Percentiles rank a stretch among this genome's conserved stretches.
Conservation (phyloP, 2,329 filamentous ascomycete genomes). For the Sarocladium brachiariae region DNA sequence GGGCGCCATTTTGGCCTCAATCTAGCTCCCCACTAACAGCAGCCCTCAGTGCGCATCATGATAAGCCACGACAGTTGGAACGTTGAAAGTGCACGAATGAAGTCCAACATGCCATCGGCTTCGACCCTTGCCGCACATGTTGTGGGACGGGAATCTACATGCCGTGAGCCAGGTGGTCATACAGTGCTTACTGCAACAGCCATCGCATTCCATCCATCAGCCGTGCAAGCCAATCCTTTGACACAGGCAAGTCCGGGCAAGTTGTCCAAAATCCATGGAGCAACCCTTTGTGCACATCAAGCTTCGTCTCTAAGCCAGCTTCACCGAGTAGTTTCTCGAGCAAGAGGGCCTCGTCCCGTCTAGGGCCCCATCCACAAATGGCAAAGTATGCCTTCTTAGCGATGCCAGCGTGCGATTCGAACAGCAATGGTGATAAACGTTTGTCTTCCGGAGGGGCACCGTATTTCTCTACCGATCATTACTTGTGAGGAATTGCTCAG, state of each 20-base stretch:
- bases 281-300: conserved; percentile 33
- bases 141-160: too few relatives aligned
- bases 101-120: too few relatives aligned
- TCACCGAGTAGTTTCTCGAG: conserved; percentile 31
- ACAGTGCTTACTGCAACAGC: not conserved
- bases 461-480: conserved; percentile 15
- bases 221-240: conserved; percentile 23
- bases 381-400: conserved; percentile 35
- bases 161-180: not conserved
- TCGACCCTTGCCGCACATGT: too few relatives aligned
- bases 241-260: conserved; percentile 26
- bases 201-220: conserved; percentile 17
- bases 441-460: conserved; percentile 26
- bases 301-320: conserved; percentile 22
- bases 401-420: conserved; percentile 24
- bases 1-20: too few relatives aligned
- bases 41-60: too few relatives aligned
- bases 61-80: too few relatives aligned
- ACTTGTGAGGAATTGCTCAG: not conserved
- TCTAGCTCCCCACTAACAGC: too few relatives aligned
- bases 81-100: too few relatives aligned
- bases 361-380: conserved; percentile 39
- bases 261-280: conserved; percentile 34
- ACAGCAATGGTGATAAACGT: conserved; percentile 30
- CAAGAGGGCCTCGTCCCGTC: conserved; percentile 41